Conservation (phyloP, 75 land plant species). For the Gnetum montanum region DNA sequence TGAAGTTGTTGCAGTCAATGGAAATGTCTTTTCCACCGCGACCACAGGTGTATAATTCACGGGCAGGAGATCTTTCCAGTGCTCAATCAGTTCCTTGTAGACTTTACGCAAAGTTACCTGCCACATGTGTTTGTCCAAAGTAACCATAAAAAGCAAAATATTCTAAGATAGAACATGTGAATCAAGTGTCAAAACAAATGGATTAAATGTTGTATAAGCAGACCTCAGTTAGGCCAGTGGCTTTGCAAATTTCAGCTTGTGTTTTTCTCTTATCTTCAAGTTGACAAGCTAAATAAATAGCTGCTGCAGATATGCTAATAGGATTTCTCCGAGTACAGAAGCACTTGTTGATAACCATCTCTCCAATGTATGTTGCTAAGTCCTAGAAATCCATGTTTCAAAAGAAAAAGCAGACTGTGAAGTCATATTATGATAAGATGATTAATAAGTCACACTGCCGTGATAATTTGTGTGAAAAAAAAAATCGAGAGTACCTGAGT, state of each 20-base stretch:
- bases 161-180: no score
- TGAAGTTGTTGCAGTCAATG: constrained; percentile 39
- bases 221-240: constrained; percentile 74
- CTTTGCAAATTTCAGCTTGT: constrained; percentile 86
- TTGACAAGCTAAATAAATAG: constrained; percentile 79
- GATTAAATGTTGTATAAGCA: constrained; percentile 2
- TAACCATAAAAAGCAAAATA: no score
- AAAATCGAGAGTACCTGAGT: constrained; percentile 53
- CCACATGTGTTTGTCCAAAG: background rate
- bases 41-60: constrained; percentile 71
- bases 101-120: constrained; percentile 75
- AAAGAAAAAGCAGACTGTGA: background rate
- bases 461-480: background rate
- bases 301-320: constrained; percentile 88
- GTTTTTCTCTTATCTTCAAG: constrained; percentile 84
- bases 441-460: background rate
- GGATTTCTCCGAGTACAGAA: constrained; percentile 87
- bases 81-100: constrained; percentile 74
- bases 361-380: constrained; percentile 82
- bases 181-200: no score
- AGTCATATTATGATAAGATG: constrained; percentile 1
- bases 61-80: constrained; percentile 76
- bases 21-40: constrained; percentile 80
- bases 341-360: constrained; percentile 83
- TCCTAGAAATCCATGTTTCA: constrained; percentile 27